phyloP scores from a whole-genome alignment of 768 basidiomycete genomes.

The Russula sp. region DNA sequence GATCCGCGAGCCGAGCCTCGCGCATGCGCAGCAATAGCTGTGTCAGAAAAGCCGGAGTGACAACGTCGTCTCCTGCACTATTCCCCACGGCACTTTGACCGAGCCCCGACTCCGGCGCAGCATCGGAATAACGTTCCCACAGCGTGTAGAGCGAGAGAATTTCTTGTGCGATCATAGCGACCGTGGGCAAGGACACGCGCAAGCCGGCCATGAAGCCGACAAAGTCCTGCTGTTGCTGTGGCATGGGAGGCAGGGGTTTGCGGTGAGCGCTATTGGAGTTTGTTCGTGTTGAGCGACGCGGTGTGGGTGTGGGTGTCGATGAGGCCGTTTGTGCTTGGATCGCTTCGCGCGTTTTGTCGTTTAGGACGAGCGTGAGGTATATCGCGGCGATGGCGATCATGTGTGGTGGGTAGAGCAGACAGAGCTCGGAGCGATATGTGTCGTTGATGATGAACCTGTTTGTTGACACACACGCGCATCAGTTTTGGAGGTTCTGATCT shows the following conservation, averaged over 20 bases:
- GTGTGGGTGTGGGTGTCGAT: slow-evolving; percentile 37
- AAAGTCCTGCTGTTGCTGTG: slow-evolving; percentile 56
- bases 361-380: slow-evolving; percentile 80
- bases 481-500: neutral
- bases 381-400: slow-evolving; percentile 90
- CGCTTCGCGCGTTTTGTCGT: slow-evolving; percentile 52
- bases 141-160: slow-evolving; percentile 86
- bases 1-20: slow-evolving; percentile 57
- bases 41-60: slow-evolving; percentile 60
- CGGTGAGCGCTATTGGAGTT: slow-evolving; percentile 40
- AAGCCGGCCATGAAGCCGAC: slow-evolving; percentile 81
- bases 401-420: slow-evolving; percentile 93
- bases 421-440: slow-evolving; percentile 89
- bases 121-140: slow-evolving; percentile 82
- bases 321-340: slow-evolving; percentile 35
- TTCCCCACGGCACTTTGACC: slow-evolving; percentile 25
- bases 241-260: slow-evolving; percentile 29
- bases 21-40: slow-evolving; percentile 63
- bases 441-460: slow-evolving; percentile 94
- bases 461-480: neutral
- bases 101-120: slow-evolving; percentile 39
- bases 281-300: slow-evolving; percentile 54
- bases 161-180: slow-evolving; percentile 87
- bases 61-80: slow-evolving; percentile 35
- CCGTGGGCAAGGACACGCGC: slow-evolving; percentile 76